phyloP scores from a whole-genome alignment of 1,284 basidiomycete genomes.

The Sporisorium graminicola region DNA sequence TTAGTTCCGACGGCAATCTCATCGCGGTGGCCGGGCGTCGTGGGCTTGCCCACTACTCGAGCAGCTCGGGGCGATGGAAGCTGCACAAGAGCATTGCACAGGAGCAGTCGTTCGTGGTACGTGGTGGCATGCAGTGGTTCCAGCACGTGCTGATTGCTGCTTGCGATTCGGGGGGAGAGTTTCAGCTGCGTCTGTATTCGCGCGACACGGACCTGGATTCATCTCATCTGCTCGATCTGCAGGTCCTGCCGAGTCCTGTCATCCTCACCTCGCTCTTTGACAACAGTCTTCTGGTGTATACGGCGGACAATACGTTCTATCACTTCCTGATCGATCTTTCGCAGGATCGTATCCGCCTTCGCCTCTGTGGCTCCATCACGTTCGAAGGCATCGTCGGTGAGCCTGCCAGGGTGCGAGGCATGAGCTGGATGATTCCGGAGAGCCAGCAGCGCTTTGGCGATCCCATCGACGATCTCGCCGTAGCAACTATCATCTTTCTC shows the following conservation, averaged over 20 bases:
- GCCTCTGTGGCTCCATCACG: constrained; percentile 90
- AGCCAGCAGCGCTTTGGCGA: constrained; percentile 94
- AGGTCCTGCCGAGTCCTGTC: constrained; percentile 77
- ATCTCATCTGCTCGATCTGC: constrained; percentile 84
- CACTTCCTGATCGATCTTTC: constrained; percentile 94
- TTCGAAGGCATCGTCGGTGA: constrained; percentile 90
- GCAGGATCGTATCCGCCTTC: constrained; percentile 82
- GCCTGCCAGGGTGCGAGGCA: constrained; percentile 85
- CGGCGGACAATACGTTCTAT: constrained; percentile 91
- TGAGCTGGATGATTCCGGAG: constrained; percentile 97
- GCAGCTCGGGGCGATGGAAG: constrained; percentile 95
- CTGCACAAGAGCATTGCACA: constrained; percentile 85
- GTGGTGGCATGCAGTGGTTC: constrained; percentile 95
- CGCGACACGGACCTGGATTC: constrained; percentile 90
- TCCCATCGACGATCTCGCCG: constrained; percentile 89
- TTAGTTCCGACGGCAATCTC: constrained; percentile 89
- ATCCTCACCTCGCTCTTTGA: constrained; percentile 81
- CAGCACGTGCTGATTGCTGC: constrained; percentile 94
- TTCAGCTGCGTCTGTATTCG: constrained; percentile 86
- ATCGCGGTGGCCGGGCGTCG: constrained; percentile 92
- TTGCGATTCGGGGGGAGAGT: constrained; percentile 71
- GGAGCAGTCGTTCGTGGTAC: constrained; percentile 87
- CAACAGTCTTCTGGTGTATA: constrained; percentile 96
- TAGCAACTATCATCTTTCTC: constrained; percentile 95
- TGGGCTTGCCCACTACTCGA: constrained; percentile 93